Conservation (phyloP, 176 grass and related monocot species). For the Cenchrus americanus region DNA sequence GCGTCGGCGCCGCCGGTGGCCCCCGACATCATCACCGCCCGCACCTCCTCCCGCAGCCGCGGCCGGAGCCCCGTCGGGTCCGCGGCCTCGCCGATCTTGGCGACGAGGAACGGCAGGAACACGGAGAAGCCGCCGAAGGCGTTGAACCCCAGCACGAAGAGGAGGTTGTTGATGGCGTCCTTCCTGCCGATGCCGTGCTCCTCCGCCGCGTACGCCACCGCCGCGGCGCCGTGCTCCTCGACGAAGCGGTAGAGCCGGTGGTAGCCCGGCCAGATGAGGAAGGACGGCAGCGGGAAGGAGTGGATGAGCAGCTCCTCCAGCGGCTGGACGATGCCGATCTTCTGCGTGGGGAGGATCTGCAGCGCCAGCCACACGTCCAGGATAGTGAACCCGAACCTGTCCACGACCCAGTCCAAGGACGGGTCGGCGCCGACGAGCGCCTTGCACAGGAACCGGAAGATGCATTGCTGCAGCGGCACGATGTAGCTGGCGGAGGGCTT, state of each 20-base stretch:
- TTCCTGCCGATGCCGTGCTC: conserved; percentile 49
- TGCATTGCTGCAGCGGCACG: conserved; percentile 63
- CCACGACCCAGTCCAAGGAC: conserved; percentile 32
- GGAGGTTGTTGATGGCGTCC: conserved; percentile 84
- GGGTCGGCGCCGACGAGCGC: conserved; percentile 72
- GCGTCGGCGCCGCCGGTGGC: neutral
- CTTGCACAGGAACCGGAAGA: conserved; percentile 77
- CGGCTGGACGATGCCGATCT: conserved; percentile 62
- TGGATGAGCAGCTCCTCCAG: conserved; percentile 86
- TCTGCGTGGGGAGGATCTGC: conserved; percentile 71
- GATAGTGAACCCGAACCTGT: conserved; percentile 45
- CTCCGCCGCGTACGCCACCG: conserved; percentile 32
- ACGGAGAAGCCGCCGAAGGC: conserved; percentile 83
- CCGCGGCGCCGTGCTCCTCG: conserved; percentile 53
- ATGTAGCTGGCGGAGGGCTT: conserved; percentile 41
- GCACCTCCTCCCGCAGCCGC: conserved; percentile 55
- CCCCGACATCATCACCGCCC: conserved; percentile 40
- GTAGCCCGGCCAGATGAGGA: conserved; percentile 57
- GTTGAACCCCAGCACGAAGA: conserved; percentile 95
- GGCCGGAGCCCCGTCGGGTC: conserved; percentile 22
- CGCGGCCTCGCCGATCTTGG: conserved; percentile 44
- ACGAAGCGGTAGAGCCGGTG: conserved; percentile 71
- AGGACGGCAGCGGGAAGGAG: conserved; percentile 71
- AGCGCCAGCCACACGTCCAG: conserved; percentile 79
- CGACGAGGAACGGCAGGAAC: conserved; percentile 61